These are phyloP conservation scores for Tetrapisispora nanseiensis DNA, from an alignment of 805 yeast species.

Conservation along the genomic window DNA sequence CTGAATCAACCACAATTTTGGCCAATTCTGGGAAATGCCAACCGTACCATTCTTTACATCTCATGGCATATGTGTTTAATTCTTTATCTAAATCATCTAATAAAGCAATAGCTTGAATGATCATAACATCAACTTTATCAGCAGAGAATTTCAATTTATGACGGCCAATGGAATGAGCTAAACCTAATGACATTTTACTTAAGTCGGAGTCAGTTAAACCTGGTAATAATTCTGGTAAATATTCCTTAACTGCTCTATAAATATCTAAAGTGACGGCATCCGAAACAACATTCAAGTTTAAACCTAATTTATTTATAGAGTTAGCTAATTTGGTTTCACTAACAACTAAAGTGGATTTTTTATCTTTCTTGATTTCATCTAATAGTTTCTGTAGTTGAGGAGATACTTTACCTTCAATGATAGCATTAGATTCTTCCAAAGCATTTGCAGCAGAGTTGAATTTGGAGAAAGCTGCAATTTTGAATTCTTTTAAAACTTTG, in stretches of 20 bases:
- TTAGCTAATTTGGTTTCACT: conserved; percentile 94
- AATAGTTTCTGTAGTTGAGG: conserved; percentile 69
- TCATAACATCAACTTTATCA: conserved; percentile 98
- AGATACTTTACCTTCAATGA: conserved; percentile 89
- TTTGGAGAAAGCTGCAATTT: conserved; percentile 91
- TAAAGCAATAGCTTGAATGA: conserved; percentile 95
- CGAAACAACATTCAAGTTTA: conserved; percentile 78
- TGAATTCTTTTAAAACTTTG: conserved; percentile 81
- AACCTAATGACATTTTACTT: conserved; percentile 93
- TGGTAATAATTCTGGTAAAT: conserved; percentile 87
- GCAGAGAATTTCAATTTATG: conserved; percentile 96
- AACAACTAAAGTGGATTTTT: conserved; percentile 79
- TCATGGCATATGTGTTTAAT: conserved; percentile 95
- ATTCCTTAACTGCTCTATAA: conserved; percentile 90
- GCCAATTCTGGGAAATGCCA: conserved; percentile 99
- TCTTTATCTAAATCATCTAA: conserved; percentile 96
- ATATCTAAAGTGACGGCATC: conserved; percentile 93
- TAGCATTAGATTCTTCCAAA: conserved; percentile 84
- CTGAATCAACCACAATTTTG: conserved; percentile 90
- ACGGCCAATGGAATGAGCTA: conserved; percentile 97
- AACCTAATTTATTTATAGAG: conserved; percentile 87
- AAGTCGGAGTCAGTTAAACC: conserved; percentile 80
- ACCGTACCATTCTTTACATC: conserved; percentile 99
- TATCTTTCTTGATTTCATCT: conserved; percentile 66
- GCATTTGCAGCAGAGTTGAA: conserved; percentile 93